Conservation (phyloP, 306 rosid genomes). For the Sicyos edulis region DNA sequence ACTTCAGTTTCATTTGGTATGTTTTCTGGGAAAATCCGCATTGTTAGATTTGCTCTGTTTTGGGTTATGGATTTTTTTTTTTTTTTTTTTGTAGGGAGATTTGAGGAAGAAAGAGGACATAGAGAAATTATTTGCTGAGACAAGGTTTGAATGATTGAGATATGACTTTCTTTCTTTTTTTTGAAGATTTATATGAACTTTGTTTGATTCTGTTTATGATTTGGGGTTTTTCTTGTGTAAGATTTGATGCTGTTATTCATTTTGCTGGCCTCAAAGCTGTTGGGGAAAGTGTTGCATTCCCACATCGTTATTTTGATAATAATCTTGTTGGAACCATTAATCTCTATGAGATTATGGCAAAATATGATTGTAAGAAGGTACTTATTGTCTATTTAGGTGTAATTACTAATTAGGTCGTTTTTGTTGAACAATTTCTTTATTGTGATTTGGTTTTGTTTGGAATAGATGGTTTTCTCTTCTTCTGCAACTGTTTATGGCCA, state of each 20-base stretch:
- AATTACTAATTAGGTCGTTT: background rate
- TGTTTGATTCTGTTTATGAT: background rate
- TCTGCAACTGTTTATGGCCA: slow-evolving; percentile 93
- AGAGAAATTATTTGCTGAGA: slow-evolving; percentile 63
- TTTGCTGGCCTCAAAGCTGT: slow-evolving; percentile 91
- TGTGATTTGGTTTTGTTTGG: slow-evolving; percentile 3
- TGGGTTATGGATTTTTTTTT: no score
- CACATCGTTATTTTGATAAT: slow-evolving; percentile 60
- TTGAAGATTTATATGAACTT: background rate
- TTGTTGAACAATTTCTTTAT: background rate
- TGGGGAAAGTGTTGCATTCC: slow-evolving; percentile 72
- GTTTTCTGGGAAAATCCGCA: slow-evolving; percentile 1
- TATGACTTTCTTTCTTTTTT: background rate
- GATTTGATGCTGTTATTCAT: slow-evolving; percentile 89
- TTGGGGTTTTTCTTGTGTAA: slow-evolving; percentile 21
- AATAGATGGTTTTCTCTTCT: slow-evolving; percentile 88
- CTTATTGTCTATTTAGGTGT: background rate
- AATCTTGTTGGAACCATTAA: slow-evolving; percentile 77
- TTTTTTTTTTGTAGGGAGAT: slow-evolving; percentile 50
- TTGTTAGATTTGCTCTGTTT: background rate
- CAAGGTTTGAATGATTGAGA: slow-evolving; percentile 30
- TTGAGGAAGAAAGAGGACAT: slow-evolving; percentile 65
- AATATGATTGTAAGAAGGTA: slow-evolving; percentile 75
- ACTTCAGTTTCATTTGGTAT: slow-evolving; percentile 59
- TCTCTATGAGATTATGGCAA: slow-evolving; percentile 75